These are phyloP conservation scores for Corymbia calophylla DNA, from an alignment of 441 rosid species.

Conservation along the genomic window DNA sequence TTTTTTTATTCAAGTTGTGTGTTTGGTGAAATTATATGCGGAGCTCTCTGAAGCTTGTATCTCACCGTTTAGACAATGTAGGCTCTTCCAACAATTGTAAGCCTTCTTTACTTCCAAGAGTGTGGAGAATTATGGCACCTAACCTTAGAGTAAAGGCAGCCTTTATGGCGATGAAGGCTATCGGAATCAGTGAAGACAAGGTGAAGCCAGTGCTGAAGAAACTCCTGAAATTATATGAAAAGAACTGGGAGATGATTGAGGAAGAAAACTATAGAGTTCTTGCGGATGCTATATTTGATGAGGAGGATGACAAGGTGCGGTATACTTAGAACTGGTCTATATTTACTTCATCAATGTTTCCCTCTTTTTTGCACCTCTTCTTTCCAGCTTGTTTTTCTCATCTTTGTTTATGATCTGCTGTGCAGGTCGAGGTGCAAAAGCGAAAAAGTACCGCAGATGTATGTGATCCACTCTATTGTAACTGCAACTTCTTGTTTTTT, in stretches of 20 bases:
- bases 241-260: conserved; percentile 74
- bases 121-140: not conserved
- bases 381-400: not conserved
- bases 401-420: conserved; percentile 10
- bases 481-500: not conserved
- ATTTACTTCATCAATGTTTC: not conserved
- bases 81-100: not conserved
- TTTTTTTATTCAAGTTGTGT: not conserved
- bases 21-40: not conserved
- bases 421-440: conserved; percentile 29
- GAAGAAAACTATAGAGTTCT: conserved; percentile 80
- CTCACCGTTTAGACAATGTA: not conserved
- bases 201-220: conserved; percentile 68
- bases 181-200: conserved; percentile 44
- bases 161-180: conserved; percentile 53
- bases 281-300: conserved; percentile 81
- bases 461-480: conserved; percentile 9
- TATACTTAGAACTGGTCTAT: not conserved
- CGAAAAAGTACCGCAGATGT: conserved; percentile 16
- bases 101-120: not conserved
- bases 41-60: not conserved
- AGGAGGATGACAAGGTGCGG: conserved; percentile 61
- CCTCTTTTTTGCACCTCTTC: not conserved
- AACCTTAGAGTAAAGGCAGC: conserved; percentile 43
- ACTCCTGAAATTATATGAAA: conserved; percentile 57